Evolutionary conservation across 768 basidiomycete genomes (phyloP).

Genomic region (Podaxis rugospora): DNA sequence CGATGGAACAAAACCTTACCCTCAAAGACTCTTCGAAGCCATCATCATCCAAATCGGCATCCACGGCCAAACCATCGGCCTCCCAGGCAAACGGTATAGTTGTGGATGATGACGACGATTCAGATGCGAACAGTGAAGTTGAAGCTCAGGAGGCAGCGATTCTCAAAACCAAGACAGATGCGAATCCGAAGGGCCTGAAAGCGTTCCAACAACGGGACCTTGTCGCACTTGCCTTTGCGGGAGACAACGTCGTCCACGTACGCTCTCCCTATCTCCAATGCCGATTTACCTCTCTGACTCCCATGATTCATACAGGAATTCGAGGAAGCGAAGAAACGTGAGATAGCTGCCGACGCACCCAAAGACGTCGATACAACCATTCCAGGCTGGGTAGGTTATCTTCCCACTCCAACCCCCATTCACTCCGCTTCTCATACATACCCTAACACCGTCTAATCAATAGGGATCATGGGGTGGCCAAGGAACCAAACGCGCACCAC

Average conservation of each 20-base stretch:
- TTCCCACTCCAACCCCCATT: not conserved
- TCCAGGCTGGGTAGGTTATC: constrained; percentile 84
- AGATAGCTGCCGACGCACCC: constrained; percentile 86
- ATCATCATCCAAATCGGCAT: constrained; percentile 19
- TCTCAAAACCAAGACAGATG: constrained; percentile 23
- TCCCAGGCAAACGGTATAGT: constrained; percentile 38
- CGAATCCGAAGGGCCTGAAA: constrained; percentile 46
- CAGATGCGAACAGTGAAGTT: constrained; percentile 60
- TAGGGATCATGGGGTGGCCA: constrained; percentile 92
- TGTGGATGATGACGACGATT: constrained; percentile 45
- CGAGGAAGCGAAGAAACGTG: constrained; percentile 73
- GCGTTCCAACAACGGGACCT: constrained; percentile 90
- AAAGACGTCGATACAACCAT: constrained; percentile 84
- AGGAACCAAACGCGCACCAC: constrained; percentile 55
- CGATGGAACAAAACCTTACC: constrained; percentile 46
- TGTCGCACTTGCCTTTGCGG: constrained; percentile 93
- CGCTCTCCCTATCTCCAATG: constrained; percentile 17
- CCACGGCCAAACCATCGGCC: constrained; percentile 32
- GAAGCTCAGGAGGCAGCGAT: constrained; percentile 61
- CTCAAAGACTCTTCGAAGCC: constrained; percentile 22
- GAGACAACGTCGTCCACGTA: constrained; percentile 92
- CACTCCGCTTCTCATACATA: not conserved
- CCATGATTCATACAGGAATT: constrained; percentile 58
- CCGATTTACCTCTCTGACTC: not conserved
- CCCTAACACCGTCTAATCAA: constrained; percentile 4